Percentiles rank a stretch among this genome's conserved stretches.
These are phyloP conservation scores for Fusarium domesticum DNA, from an alignment of 2,329 filamentous ascomycete species.

Conservation along the genomic window DNA sequence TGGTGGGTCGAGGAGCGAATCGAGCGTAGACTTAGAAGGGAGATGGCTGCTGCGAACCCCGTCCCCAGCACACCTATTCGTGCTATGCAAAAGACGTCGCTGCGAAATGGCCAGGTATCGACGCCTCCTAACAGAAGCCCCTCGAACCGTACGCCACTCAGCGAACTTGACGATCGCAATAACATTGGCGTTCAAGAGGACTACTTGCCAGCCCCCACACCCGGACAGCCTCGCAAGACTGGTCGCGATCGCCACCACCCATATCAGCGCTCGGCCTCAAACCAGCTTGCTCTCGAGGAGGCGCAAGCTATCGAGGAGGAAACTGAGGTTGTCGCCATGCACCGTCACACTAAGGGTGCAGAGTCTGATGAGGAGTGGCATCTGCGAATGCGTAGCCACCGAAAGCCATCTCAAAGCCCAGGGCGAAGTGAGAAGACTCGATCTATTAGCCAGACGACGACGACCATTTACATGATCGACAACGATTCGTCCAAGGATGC, in stretches of 20 bases:
- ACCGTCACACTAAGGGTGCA: constrained; percentile 58
- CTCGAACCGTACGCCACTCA: constrained; percentile 78
- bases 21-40: constrained; percentile 62
- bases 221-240: constrained; percentile 90
- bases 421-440: constrained; percentile 60
- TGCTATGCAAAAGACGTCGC: constrained; percentile 57
- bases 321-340: constrained; percentile 58
- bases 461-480: constrained; percentile 62
- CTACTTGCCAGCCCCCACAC: constrained; percentile 90
- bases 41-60: constrained; percentile 49
- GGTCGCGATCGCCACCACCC: constrained; percentile 75
- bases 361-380: constrained; percentile 84
- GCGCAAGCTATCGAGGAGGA: constrained; percentile 54
- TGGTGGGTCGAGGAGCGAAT: constrained; percentile 95
- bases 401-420: constrained; percentile 62
- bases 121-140: constrained; percentile 80
- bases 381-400: constrained; percentile 67
- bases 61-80: constrained; percentile 59
- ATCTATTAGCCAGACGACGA: constrained; percentile 74
- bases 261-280: constrained; percentile 58
- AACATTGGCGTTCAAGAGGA: constrained; percentile 74
- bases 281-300: constrained; percentile 44
- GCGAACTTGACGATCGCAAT: constrained; percentile 82
- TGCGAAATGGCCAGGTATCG: constrained; percentile 66
- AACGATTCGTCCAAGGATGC: constrained; percentile 68